Percentiles rank a stretch among this genome's conserved stretches.
Evolutionary conservation across 2,329 filamentous ascomycete genomes (phyloP).

Genomic region (Peltaster fructicola): DNA sequence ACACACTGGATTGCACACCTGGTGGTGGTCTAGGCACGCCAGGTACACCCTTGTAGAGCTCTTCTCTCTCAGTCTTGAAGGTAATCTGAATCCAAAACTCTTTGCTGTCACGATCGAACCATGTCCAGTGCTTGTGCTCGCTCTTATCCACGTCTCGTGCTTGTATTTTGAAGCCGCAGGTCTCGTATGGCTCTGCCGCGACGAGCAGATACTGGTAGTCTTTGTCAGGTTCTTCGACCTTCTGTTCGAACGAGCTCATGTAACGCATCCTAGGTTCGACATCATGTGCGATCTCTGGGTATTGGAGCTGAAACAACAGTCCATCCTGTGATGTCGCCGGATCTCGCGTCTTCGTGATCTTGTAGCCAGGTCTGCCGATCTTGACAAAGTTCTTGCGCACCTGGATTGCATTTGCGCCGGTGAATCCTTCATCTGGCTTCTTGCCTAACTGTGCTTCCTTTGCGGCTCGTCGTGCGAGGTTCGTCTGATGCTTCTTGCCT

Average conservation of each 20-base stretch:
- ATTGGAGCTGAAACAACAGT: slow-evolving; percentile 88
- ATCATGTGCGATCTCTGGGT: slow-evolving; percentile 68
- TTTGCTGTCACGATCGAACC: slow-evolving; percentile 89
- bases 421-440: slow-evolving; percentile 46
- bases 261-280: slow-evolving; percentile 74
- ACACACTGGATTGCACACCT: too few species aligned
- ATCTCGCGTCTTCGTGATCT: slow-evolving; percentile 91
- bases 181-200: slow-evolving; percentile 95
- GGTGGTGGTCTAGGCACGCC: too few species aligned
- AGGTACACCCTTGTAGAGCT: slow-evolving; percentile 56
- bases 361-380: slow-evolving; percentile 91
- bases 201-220: slow-evolving; percentile 88
- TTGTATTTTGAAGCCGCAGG: slow-evolving; percentile 89
- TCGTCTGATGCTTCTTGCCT: slow-evolving; percentile 97
- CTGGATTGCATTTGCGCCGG: slow-evolving; percentile 53
- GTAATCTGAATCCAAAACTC: slow-evolving; percentile 97
- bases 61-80: slow-evolving; percentile 96
- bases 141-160: slow-evolving; percentile 80
- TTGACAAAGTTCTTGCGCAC: slow-evolving; percentile 76
- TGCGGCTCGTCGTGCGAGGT: slow-evolving; percentile 87
- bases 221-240: slow-evolving; percentile 80
- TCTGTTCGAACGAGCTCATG: slow-evolving; percentile 96
- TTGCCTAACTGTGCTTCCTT: slow-evolving; percentile 83
- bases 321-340: slow-evolving; percentile 77
- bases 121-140: slow-evolving; percentile 77